Evolutionary conservation across 2,329 filamentous ascomycete genomes (phyloP).

Genomic region (Colletotrichum musicola): DNA sequence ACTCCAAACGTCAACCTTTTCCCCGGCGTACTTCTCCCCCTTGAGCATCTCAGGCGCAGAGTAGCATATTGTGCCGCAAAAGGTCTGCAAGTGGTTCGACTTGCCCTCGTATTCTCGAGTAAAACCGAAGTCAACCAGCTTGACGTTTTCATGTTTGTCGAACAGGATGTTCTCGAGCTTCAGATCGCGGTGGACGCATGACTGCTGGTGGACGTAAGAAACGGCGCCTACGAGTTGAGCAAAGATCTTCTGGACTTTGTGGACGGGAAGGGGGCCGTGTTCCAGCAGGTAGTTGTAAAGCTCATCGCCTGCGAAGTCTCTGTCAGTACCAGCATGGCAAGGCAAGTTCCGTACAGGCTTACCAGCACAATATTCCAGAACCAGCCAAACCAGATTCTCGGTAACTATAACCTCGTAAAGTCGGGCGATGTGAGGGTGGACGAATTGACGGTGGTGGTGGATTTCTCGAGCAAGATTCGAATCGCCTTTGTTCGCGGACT

Average conservation of each 20-base stretch:
- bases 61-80: constrained; percentile 97
- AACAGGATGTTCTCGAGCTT: constrained; percentile 97
- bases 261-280: constrained; percentile 84
- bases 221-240: constrained; percentile 96
- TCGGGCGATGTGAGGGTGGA: constrained; percentile 96
- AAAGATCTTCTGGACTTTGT: constrained; percentile 95
- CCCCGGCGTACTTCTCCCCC: constrained; percentile 96
- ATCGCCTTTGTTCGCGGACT: constrained; percentile 96
- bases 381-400: constrained; percentile 94
- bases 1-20: constrained; percentile 98
- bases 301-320: constrained; percentile 78
- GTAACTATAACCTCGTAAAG: constrained; percentile 99
- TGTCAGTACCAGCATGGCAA: constrained; percentile 44
- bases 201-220: constrained; percentile 93
- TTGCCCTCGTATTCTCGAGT: constrained; percentile 97
- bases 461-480: constrained; percentile 97
- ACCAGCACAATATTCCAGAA: constrained; percentile 96
- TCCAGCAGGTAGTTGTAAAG: constrained; percentile 95
- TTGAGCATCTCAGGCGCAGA: constrained; percentile 98
- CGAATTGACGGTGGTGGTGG: constrained; percentile 97
- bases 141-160: constrained; percentile 97
- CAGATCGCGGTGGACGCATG: constrained; percentile 95
- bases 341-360: constrained; percentile 43
- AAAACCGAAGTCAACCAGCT: constrained; percentile 97
- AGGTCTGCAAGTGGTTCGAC: constrained; percentile 94